A percentile compares a stretch with the other conserved stretches of the same genome.
Evolutionary conservation across 2,329 filamentous ascomycete species (phyloP).

Genomic region (Colletotrichum filicis): DNA sequence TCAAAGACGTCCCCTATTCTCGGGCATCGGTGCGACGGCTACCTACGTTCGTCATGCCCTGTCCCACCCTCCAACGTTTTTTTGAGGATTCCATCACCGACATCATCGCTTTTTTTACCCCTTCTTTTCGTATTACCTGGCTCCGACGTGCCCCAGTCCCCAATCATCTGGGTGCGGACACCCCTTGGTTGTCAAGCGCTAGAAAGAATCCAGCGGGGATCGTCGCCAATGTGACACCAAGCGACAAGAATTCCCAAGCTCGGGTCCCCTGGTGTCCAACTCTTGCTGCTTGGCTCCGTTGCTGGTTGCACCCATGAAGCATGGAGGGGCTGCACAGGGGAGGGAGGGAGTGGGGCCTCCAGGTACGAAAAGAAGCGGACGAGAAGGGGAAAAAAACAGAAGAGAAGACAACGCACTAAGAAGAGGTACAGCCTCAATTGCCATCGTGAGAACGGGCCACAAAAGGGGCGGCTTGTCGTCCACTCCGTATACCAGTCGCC

Average conservation of each 20-base stretch:
- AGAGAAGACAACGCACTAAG: conserved; percentile 24
- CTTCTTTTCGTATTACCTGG: conserved; percentile 35
- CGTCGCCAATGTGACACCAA: conserved; percentile 33
- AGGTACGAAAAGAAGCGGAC: conserved; percentile 29
- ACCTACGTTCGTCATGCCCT: conserved; percentile 26
- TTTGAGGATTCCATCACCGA: conserved; percentile 27
- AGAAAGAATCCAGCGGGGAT: conserved; percentile 32
- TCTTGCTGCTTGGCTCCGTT: conserved; percentile 32
- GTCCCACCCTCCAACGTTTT: conserved; percentile 4
- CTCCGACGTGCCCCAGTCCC: conserved; percentile 4
- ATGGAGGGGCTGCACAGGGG: conserved; percentile 4
- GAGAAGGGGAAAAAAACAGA: conserved; percentile 11
- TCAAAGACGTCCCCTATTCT: conserved; percentile 16
- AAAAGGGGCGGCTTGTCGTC: conserved; percentile 30
- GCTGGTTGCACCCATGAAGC: conserved; percentile 31
- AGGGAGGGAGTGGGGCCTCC: conserved; percentile 16
- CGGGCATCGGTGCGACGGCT: conserved; percentile 20
- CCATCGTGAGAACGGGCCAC: conserved; percentile 29
- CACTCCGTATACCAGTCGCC: conserved; percentile 25
- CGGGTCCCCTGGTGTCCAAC: conserved; percentile 28
- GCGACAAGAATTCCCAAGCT: conserved; percentile 26
- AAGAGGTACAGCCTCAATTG: conserved; percentile 35
- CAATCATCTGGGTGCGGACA: conserved; percentile 25
- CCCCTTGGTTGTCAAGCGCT: conserved; percentile 34
- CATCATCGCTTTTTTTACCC: conserved; percentile 31